Evolutionary conservation across 805 yeast genomes (phyloP), one percentile per base, ranked within the genome.

Genomic region (Blastobotrys peoriensis): DNA sequence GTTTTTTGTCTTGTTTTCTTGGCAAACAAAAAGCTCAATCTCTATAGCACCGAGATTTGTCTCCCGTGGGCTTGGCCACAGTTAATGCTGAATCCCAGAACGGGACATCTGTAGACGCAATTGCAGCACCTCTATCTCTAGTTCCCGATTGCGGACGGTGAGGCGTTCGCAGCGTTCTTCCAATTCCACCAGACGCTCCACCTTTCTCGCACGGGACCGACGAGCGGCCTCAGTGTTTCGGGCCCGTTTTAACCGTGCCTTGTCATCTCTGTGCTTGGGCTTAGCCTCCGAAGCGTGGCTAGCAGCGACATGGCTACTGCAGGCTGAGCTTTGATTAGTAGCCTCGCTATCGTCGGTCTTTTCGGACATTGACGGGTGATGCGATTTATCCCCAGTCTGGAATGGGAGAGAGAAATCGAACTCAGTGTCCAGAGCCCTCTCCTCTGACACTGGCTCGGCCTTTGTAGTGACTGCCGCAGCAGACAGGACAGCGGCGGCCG

Each of bases 191-290:
- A 89, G 86, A 64, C 95, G 78, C 65, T 89, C 89, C 79, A 86
- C 78, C 68, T 91, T 91, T 62, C 96, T 78, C 22, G 95, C 96
- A 59, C 96, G 73, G 28, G 95, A 86, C 63, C 96, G 77, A 66
- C 96, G 78, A 52, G 96, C 96, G 62, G 88, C 96, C 20, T 78
- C 59, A 5, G 86, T 88, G 72, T 88, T 88, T 65, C 87, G 79
- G 3, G 95, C 95, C 62, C 96, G 79, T 66, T 87, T 87, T 57
- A 83, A 58, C 74, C 13, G 81, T 76, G 66, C 87, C 94, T 44
- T 64, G 18, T 45, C 47, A 13, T 42, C 36, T 13, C 30, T 25
- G 13, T 8, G 8, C 10, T 8, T 8, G 30, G 10, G 30, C 13
- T 25, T 25, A 25, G 30, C 30, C 8, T 25, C 30, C 13, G 30